phyloP scores from a whole-genome alignment of 1,284 basidiomycete genomes.

The Cryptococcus sp. region DNA sequence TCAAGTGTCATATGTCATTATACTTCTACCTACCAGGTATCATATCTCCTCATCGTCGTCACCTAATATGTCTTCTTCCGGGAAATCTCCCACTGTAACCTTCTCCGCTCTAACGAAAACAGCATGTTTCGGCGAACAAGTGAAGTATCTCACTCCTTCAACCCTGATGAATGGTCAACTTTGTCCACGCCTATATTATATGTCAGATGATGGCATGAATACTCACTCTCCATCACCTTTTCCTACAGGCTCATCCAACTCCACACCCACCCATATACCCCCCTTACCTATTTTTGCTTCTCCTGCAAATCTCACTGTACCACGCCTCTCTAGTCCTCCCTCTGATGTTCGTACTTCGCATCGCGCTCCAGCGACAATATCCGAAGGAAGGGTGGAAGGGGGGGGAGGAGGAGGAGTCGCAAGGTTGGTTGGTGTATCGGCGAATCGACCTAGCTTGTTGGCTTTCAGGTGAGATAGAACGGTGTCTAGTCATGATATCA shows the following conservation, averaged over 20 bases:
- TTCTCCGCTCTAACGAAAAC: conserved; percentile 83
- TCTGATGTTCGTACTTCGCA: conserved; percentile 67
- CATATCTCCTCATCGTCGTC: conserved; percentile 73
- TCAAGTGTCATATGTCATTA: not conserved
- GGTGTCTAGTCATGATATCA: conserved; percentile 59
- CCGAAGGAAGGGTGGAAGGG: conserved; percentile 15
- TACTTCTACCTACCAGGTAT: not conserved
- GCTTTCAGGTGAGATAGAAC: conserved; percentile 85
- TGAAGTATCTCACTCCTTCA: conserved; percentile 78
- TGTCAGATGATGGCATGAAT: not conserved
- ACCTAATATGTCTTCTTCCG: conserved; percentile 64
- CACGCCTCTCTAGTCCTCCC: conserved; percentile 64
- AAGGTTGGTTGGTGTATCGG: conserved; percentile 42
- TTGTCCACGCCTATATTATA: not conserved
- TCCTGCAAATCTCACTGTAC: conserved; percentile 81
- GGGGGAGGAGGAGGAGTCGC: conserved; percentile 24
- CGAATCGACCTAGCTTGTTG: conserved; percentile 86
- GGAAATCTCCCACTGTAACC: conserved; percentile 79
- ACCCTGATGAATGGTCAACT: conserved; percentile 56
- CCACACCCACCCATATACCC: conserved; percentile 79
- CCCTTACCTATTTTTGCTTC: conserved; percentile 66
- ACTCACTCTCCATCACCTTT: conserved; percentile 92
- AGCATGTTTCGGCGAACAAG: conserved; percentile 69
- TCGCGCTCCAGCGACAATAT: conserved; percentile 58
- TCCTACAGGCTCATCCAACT: conserved; percentile 93